Base-by-base conservation (phyloP, 164 flowering plant genomes). In the Cinnamomum chago region DNA sequence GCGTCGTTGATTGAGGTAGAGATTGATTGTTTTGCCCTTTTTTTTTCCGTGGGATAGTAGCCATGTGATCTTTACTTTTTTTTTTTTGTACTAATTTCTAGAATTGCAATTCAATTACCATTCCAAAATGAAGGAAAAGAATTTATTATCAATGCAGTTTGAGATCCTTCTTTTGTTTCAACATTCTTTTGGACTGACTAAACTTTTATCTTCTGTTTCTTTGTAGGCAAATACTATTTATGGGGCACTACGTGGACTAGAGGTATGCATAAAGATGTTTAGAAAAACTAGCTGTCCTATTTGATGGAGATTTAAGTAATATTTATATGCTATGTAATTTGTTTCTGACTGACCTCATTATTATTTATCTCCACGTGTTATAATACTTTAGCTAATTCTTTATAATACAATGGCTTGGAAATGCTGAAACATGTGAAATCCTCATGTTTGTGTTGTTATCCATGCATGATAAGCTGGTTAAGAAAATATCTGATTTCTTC, bases 191-290 rank as follows among this genome's bases (percentile, higher is more conserved):
- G 50, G 24, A 72, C 12, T 72, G 20, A 3, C 18, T 28, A 55
- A 5, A 24, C 12, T n/a, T 10, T 33, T 33, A 20, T 76, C 14
- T 77, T 80, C 35, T 65, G 40, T 78, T 75, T 62, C 30, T 3
- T 70, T 84, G 86, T 90, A 96, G 99, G 97, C 98, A 80, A 91
- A 90, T 78, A 87, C 98, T 73, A 91, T 94, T 51, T 94, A 87
- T 85, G 99, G 99, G 24, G 98, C 98, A 67, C 73, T 96, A 73
- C 89, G 90, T 73, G 98, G 94, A 33, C 79, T 96, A 80, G 99
- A 94, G 99, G 99, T 96, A 82, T 65, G 82, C 27, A 35, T 6
- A 11, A 66, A 68, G 64, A 55, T 27, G 67, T 35, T 40, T 65
- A 47, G n/a, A 50, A 15, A 27, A 17, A 55, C 25, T 75, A 24